Evolutionary conservation across 768 basidiomycete species (phyloP).

Genomic region (Psilocybe tampanensis): DNA sequence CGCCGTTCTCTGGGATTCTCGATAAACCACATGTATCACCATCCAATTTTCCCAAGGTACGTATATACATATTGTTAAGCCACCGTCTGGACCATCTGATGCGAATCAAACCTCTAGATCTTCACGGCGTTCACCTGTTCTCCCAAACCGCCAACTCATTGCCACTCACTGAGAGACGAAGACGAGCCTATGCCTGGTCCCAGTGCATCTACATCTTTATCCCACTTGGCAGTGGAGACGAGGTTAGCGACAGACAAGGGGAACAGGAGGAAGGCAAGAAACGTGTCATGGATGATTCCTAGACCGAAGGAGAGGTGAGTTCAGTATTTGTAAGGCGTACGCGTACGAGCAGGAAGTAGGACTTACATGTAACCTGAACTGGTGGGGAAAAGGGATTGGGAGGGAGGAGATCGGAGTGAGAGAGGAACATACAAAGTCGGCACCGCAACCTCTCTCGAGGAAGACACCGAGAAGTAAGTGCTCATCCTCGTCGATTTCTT

Average conservation of each 20-base stretch:
- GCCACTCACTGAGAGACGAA: slow-evolving; percentile 18
- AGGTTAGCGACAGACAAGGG: slow-evolving; percentile 12
- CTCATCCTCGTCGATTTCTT: too few relatives aligned
- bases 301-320: slow-evolving; percentile 47
- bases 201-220: not conserved
- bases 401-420: not conserved
- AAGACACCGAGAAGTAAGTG: slow-evolving; percentile 91
- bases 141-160: slow-evolving; percentile 19
- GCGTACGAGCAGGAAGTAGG: not conserved
- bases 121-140: too few relatives aligned
- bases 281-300: slow-evolving; percentile 72
- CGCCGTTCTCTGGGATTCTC: too few relatives aligned
- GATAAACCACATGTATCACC: too few relatives aligned
- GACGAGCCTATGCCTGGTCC: slow-evolving; percentile 13
- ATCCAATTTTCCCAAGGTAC: too few relatives aligned
- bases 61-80: too few relatives aligned
- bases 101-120: too few relatives aligned
- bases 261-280: not conserved
- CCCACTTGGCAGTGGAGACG: slow-evolving; percentile 36
- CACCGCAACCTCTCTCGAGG: slow-evolving; percentile 81
- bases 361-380: slow-evolving; percentile 76
- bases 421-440: slow-evolving; percentile 62
- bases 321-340: not conserved
- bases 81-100: too few relatives aligned
- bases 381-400: slow-evolving; percentile 5